Conservation (phyloP, 139 green algal genomes). For the Micractinium sp. region DNA sequence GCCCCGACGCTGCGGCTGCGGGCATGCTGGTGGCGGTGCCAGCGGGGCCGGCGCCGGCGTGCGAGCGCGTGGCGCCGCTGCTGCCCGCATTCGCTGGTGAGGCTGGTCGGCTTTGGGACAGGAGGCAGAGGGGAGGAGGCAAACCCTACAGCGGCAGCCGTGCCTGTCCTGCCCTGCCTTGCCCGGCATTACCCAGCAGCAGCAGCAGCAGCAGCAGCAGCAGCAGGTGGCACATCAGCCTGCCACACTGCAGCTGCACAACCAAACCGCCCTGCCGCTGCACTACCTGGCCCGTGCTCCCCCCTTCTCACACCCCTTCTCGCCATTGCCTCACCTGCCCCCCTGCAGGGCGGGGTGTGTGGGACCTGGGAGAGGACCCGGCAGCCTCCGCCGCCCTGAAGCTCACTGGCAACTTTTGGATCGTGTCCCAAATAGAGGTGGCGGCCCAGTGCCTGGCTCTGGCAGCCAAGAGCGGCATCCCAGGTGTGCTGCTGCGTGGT, state of each 20-base stretch:
- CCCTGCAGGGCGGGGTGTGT: slow-evolving; percentile 13
- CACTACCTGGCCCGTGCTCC: background rate
- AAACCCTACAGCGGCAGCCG: background rate
- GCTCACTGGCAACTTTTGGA: slow-evolving; percentile 36
- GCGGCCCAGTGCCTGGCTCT: slow-evolving; percentile 33
- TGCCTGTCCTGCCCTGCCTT: background rate
- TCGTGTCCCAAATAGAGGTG: slow-evolving; percentile 34
- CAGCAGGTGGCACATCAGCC: too few relatives aligned
- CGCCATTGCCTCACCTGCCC: background rate
- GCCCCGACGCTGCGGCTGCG: slow-evolving; percentile 23
- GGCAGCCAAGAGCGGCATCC: slow-evolving; percentile 12
- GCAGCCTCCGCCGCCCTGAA: slow-evolving; percentile 12
- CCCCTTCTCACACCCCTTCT: background rate
- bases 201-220: too few relatives aligned
- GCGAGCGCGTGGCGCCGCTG: background rate
- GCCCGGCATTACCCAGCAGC: background rate
- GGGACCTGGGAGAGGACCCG: slow-evolving; percentile 29
- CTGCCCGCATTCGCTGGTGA: slow-evolving; percentile 7
- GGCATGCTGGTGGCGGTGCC: slow-evolving; percentile 21
- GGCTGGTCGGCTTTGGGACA: background rate
- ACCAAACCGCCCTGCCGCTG: too few relatives aligned
- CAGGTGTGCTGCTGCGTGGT: background rate
- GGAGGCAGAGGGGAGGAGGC: background rate
- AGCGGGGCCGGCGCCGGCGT: background rate
- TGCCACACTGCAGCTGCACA: too few relatives aligned